Percentiles rank a stretch among this genome's conserved stretches.
Conservation (phyloP, 768 basidiomycete species). For the Mycena belliarum region DNA sequence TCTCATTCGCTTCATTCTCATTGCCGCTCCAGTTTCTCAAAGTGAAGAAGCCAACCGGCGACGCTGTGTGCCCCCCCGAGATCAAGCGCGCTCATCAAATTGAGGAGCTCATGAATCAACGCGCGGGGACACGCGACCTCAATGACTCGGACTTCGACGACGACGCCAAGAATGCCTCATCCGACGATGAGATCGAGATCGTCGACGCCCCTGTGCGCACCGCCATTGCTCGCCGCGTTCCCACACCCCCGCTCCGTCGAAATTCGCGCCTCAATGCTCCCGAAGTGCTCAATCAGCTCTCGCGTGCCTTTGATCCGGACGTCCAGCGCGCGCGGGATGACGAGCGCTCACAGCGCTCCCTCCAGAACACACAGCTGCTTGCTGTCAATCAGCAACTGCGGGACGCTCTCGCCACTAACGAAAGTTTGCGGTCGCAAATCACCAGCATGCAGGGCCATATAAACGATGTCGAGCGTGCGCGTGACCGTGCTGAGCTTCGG, state of each 20-base stretch:
- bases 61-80: not conserved
- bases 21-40: not conserved
- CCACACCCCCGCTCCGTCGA: not conserved
- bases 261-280: not conserved
- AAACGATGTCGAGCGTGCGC: not conserved
- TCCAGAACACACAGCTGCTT: not conserved
- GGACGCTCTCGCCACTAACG: not conserved
- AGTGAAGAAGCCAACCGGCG: not conserved
- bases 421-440: not conserved
- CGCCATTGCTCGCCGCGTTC: not conserved
- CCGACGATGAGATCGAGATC: too few species aligned
- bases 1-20: not conserved
- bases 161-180: too few species aligned
- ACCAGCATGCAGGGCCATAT: not conserved
- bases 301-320: not conserved
- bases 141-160: too few species aligned
- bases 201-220: too few species aligned
- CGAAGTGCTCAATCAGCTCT: not conserved
- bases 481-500: not conserved
- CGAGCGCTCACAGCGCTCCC: not conserved
- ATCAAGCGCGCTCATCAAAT: not conserved
- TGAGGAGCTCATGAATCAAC: not conserved
- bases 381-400: not conserved
- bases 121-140: too few species aligned
- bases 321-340: not conserved